These are phyloP conservation scores for Gossypium stocksii DNA, from an alignment of 345 rosid species.

Conservation along the genomic window DNA sequence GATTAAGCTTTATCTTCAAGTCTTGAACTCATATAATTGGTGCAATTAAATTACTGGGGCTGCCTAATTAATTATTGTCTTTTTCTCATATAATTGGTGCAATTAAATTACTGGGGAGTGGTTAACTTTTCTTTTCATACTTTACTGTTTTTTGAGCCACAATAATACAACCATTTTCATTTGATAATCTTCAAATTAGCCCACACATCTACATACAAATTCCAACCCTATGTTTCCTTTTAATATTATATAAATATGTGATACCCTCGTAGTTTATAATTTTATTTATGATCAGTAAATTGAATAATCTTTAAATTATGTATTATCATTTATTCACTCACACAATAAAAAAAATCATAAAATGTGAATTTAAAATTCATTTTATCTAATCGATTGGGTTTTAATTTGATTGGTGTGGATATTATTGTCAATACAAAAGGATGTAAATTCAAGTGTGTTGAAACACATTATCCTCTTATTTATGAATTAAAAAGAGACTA, in stretches of 20 bases:
- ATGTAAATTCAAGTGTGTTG: too few species aligned
- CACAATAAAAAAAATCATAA: too few species aligned
- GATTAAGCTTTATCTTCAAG: slow-evolving; percentile 1
- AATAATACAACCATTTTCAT: slow-evolving; percentile 18
- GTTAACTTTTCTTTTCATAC: neutral
- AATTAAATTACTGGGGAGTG: neutral
- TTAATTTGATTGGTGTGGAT: too few species aligned
- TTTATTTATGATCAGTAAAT: too few species aligned
- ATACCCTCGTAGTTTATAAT: too few species aligned
- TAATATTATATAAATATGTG: neutral
- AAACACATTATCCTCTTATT: too few species aligned
- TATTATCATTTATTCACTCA: too few species aligned
- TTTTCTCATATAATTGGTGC: neutral
- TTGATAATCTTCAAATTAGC: neutral
- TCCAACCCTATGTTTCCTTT: slow-evolving; percentile 27
- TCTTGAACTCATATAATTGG: neutral
- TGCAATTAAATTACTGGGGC: slow-evolving; percentile 13
- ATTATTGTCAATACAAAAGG: too few species aligned
- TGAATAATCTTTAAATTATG: too few species aligned
- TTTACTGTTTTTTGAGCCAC: neutral
- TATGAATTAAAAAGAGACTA: accelerated
- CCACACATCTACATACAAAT: slow-evolving; percentile 5
- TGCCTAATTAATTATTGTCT: slow-evolving; percentile 8
- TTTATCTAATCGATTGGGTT: too few species aligned
- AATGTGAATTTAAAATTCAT: too few species aligned